Base-by-base conservation (phyloP, 768 basidiomycete genomes). In the Coprinellus aureogranulatus region DNA sequence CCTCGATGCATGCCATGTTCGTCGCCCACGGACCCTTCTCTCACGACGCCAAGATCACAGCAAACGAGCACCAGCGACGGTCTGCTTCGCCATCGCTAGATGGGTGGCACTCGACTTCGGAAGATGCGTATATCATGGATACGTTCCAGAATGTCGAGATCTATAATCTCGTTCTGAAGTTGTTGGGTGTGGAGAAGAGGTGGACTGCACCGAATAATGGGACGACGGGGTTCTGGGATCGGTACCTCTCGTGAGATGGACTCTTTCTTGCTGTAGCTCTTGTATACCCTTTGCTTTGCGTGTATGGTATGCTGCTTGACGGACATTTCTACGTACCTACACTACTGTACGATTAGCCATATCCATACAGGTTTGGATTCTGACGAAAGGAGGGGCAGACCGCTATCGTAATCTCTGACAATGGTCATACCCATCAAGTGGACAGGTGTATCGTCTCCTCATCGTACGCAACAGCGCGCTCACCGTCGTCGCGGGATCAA, bases 21-120 rank as follows among this genome's bases (percentile, higher is more conserved):
- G 87, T 96, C 57, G 93, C 92, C 10, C 92, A 94, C 66, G 94
- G 94, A 1, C 94, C 94, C 0, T 94, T 94, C 70, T 85, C 89
- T 14, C 72, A 82, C 11, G 80, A 83, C 42, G 78, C 85, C 53
- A 94, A 92, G 70, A 72, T 78, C 6, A 45, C 80, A 85, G 62
- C 75, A 80, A 25, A 62, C 49, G 44, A 67, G 63, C 30, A 63
- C 65, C 20, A 59, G 61, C 49, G 16, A 49, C 54, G 14, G 30
- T 41, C 57, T n/a, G 26, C 52, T 48, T n/a, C 59, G 58, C 68
- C 59, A 54, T 62, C 51, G 56, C 61, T 61, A 63, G 75, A 82
- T 60, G 80, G 82, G 40, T 90, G 89, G 89, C 84, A 88, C 63
- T 89, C 86, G 18, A 82, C 83, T 2, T 72, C 77, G 3, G 77